Base-by-base conservation (phyloP, 78 protist genomes). In the Cyanophora paradoxa region DNA sequence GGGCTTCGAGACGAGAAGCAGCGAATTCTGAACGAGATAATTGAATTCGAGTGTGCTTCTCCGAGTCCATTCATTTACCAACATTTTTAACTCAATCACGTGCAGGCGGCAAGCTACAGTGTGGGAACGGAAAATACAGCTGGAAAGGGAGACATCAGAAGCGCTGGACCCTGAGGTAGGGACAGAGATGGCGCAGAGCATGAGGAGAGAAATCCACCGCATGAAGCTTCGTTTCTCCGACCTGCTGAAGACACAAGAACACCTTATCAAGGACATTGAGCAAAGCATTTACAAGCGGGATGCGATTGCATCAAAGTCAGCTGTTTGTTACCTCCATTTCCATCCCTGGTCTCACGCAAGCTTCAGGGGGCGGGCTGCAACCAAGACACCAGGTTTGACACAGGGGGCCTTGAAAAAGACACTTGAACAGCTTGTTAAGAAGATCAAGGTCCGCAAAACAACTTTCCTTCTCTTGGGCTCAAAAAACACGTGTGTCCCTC, bases 71-170 rank as follows among this genome's bases (percentile, higher is more conserved):
- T 10, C 48, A 42, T 42, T 10, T 10, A 42, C 48, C 48, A 13
- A 6, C 22, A 10, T n/a, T n/a, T n/a, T n/a, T n/a, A n/a, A 42
- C 58, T 1, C 0, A 13, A 33, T 33, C 39, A 7, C 58, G 30
- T 20, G 30, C 30, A 50, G 30, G 58, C 33, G 83, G 30, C 58
- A 72, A 30, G 24, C 63, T 24, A 54, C 61, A 66, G 74, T 82
- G n/a, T 76, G 85, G 87, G 78, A 82, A 41, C 30, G 67, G 62
- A 86, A 86, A 76, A 86, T 86, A 24, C 70, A 78, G 57, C 75
- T 86, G 46, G 78, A 68, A 46, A 56, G 48, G 24, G 90, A 86
- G 82, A 86, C 87, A 50, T 74, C 46, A 56, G 58, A 56, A 65
- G 83, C 86, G 34, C 57, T 86, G 54, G 90, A 86, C 66, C 82